Conservation (phyloP, 805 yeast genomes). For the Saccharomycopsis capsularis region DNA sequence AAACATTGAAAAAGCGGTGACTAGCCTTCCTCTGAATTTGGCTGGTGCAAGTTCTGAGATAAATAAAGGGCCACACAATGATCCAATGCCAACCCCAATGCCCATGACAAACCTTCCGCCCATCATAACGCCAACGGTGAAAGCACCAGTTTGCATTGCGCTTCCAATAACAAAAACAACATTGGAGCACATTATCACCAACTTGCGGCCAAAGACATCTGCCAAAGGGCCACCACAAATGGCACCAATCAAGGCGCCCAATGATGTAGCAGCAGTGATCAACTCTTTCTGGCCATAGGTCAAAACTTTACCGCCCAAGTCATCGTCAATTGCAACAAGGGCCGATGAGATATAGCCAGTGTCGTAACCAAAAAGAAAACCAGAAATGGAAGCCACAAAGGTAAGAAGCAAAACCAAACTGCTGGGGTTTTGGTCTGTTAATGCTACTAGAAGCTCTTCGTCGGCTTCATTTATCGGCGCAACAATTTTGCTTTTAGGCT, state of each 20-base stretch:
- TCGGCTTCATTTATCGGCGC: conserved; percentile 31
- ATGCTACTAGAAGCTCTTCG: conserved; percentile 22
- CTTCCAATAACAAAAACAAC: conserved; percentile 80
- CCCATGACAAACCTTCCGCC: conserved; percentile 90
- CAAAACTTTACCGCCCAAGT: conserved; percentile 51
- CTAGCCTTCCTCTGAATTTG: conserved; percentile 82
- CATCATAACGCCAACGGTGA: conserved; percentile 84
- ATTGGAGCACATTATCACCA: conserved; percentile 77
- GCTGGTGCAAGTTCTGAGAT: conserved; percentile 91
- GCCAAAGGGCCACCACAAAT: conserved; percentile 74
- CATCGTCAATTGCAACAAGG: conserved; percentile 74
- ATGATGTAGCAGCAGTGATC: conserved; percentile 88
- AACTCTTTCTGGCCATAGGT: conserved; percentile 78
- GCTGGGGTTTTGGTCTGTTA: conserved; percentile 37
- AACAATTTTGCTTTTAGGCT: neutral
- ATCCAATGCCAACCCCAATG: conserved; percentile 93
- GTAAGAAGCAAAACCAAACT: conserved; percentile 61
- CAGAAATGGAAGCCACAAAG: conserved; percentile 78
- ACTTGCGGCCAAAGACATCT: conserved; percentile 78
- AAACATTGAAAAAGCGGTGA: conserved; percentile 79
- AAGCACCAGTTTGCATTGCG: conserved; percentile 72
- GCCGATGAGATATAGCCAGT: conserved; percentile 96
- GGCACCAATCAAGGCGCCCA: conserved; percentile 84
- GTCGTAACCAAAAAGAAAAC: conserved; percentile 96
- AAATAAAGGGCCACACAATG: conserved; percentile 85